Conservation (phyloP, 108 stramenopile species). For the Parmales sp. region DNA sequence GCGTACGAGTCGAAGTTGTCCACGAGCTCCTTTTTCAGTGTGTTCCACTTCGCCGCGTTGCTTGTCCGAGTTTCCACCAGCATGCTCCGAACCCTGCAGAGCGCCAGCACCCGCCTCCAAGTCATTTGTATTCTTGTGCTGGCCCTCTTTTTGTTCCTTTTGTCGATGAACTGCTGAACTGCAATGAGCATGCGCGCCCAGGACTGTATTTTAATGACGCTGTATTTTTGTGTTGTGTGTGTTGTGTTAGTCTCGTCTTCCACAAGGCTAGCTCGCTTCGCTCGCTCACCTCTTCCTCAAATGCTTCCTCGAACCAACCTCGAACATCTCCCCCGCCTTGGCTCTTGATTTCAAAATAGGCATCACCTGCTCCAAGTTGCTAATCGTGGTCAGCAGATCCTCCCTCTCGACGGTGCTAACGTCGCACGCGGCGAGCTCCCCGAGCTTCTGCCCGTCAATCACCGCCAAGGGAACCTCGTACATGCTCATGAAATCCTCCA, state of each 20-base stretch:
- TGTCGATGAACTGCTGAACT: not conserved
- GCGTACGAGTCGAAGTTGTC: not conserved
- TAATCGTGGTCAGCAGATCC: constrained; percentile 25
- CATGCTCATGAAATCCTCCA: constrained; percentile 21
- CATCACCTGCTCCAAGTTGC: constrained; percentile 26
- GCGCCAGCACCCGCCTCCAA: constrained; percentile 12
- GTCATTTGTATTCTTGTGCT: constrained; percentile 17
- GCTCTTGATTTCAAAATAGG: not conserved
- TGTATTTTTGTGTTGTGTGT: not conserved
- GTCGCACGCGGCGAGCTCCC: constrained; percentile 29
- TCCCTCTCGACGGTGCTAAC: constrained; percentile 17
- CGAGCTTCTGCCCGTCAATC: constrained; percentile 26
- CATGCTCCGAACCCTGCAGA: not conserved
- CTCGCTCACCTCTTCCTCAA: constrained; percentile 3
- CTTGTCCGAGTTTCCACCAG: not conserved
- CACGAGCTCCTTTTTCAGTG: constrained; percentile 6
- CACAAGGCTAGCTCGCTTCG: no score
- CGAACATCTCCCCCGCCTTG: not conserved
- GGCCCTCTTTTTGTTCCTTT: not conserved
- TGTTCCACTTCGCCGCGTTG: constrained; percentile 19
- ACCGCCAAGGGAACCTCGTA: constrained; percentile 28
- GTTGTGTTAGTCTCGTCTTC: no score
- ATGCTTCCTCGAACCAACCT: not conserved
- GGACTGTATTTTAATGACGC: not conserved
- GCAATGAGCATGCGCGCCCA: not conserved